Conservation (phyloP, 768 basidiomycete genomes). For the Leccinum barrowsii region DNA sequence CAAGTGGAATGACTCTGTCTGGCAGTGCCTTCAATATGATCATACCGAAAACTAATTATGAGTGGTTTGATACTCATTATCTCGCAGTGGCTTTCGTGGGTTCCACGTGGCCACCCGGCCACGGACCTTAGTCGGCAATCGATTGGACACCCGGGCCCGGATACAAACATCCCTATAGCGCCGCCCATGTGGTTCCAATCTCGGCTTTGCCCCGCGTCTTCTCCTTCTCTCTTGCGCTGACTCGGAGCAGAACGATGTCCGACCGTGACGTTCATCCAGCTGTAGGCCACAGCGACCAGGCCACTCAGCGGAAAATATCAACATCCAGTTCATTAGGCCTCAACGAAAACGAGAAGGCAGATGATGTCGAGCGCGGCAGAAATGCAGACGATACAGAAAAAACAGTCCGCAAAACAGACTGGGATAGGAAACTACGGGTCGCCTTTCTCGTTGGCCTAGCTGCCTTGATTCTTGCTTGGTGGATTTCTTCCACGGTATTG, state of each 20-base stretch:
- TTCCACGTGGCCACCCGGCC: conserved; percentile 1
- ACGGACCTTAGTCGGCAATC: not conserved
- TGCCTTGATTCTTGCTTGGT: conserved; percentile 74
- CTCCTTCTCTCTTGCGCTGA: not conserved
- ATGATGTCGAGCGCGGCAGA: conserved; percentile 14
- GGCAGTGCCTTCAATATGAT: not conserved
- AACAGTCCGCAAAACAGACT: not conserved
- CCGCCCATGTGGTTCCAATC: conserved; percentile 1
- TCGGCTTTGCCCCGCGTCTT: conserved; percentile 1
- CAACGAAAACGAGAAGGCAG: conserved; percentile 12
- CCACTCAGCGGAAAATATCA: conserved; percentile 20
- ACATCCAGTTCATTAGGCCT: conserved; percentile 11
- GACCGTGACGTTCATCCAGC: not conserved
- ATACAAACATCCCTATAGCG: not conserved
- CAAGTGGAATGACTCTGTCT: not conserved
- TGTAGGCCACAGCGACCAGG: conserved; percentile 1
- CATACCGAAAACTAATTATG: too few species aligned
- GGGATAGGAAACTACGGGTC: conserved; percentile 34
- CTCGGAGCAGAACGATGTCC: conserved; percentile 17
- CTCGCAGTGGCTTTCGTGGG: not conserved
- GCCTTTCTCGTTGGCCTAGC: conserved; percentile 51
- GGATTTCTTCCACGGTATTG: conserved; percentile 74
- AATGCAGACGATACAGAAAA: conserved; percentile 11
- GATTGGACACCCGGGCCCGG: not conserved
- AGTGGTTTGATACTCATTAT: not conserved